Conservation (phyloP, 1,139 yeast genomes). For the Candida labiduridarum region DNA sequence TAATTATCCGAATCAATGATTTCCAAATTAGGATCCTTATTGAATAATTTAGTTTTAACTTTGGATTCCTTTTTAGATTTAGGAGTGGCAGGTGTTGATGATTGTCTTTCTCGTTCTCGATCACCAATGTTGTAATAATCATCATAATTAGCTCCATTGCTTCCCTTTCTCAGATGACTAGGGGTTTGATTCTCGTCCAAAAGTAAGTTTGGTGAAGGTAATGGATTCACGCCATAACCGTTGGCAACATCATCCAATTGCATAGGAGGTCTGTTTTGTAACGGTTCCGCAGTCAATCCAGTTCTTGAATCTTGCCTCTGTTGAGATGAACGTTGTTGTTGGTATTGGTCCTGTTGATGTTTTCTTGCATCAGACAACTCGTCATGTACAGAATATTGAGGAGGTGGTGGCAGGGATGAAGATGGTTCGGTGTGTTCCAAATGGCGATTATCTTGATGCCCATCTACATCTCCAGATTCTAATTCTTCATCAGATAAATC, state of each 20-base stretch:
- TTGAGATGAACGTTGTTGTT: neutral
- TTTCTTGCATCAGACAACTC: neutral
- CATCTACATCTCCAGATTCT: neutral
- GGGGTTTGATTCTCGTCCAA: conserved; percentile 3
- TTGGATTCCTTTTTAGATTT: conserved; percentile 13
- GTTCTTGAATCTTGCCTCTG: neutral
- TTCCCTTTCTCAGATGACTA: conserved; percentile 6
- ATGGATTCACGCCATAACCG: conserved; percentile 5
- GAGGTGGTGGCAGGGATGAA: conserved; percentile 1
- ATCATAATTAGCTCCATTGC: conserved; percentile 4
- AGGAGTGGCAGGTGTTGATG: conserved; percentile 1
- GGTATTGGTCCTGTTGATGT: neutral
- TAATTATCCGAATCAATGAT: conserved; percentile 18
- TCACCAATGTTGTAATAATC: conserved; percentile 6
- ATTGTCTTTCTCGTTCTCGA: neutral
- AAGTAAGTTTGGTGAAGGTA: conserved; percentile 6
- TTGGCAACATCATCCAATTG: conserved; percentile 4
- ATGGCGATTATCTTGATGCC: neutral
- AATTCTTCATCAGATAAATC: conserved; percentile 11
- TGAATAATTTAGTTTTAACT: conserved; percentile 17
- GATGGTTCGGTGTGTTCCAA: neutral
- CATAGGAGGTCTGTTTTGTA: conserved; percentile 2
- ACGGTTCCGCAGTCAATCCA: conserved; percentile 1
- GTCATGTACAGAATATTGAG: conserved; percentile 1
- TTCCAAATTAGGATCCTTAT: conserved; percentile 16